Base-by-base conservation (phyloP, 139 green algal genomes). In the Mychonastes homosphaera region DNA sequence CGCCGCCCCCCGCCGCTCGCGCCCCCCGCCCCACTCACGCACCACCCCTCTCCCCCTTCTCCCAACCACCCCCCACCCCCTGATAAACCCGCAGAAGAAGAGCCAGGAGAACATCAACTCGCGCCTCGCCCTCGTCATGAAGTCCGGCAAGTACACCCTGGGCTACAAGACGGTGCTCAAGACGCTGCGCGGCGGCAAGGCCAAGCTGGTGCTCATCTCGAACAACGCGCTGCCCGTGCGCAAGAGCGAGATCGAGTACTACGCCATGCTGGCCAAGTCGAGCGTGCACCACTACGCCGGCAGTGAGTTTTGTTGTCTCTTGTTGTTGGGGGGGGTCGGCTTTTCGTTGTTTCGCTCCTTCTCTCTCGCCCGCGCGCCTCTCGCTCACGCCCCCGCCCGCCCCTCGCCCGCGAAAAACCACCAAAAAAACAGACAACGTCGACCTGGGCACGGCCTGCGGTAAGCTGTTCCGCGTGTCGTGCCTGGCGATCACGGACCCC, bases 171-270 rank as follows among this genome's bases (percentile, higher is more conserved):
- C 92, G 43, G 88, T 82, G 51, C 73, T 98, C 23, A 99, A 99
- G 84, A 89, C 80, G 10, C 79, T 99, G 65, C 87, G 93, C 53
- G 76, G 65, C 40, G 93, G 93, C 71, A 97, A 98, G 77, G 82
- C 88, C 69, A 99, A 99, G 82, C 80, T 99, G 56, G 74, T 99
- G 18, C 87, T 99, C 57, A 94, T 99, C 72, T 82, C 70, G 73
- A 97, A 88, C 86, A 99, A 99, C 85, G 91, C 79, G 72, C 92
- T 87, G 19, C 67, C 88, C 19, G 80, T 98, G 45, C 74, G 87
- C 64, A 96, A 96, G 79, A 92, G 82, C 33, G 93, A 99, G 83
- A 88, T 99, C 27, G 93, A 99, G 86, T 99, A 99, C 87, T 98
- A 97, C 65, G 92, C 93, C 59, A 99, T 99, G 93, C 85, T 99